These are phyloP conservation scores for Leishmania guyanensis DNA, from an alignment of 208 protist species.

Conservation along the genomic window DNA sequence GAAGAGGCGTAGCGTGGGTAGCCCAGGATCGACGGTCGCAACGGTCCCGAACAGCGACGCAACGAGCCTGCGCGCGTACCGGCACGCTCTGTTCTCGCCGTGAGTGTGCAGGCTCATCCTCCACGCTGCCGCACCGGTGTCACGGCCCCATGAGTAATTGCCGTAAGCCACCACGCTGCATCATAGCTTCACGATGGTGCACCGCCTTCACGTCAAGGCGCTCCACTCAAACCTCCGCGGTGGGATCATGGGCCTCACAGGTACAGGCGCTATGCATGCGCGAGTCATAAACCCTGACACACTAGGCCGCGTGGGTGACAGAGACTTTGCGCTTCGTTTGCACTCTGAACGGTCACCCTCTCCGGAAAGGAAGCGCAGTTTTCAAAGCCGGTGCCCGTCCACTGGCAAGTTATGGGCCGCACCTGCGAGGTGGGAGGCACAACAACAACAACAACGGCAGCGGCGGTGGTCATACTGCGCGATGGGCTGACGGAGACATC, in stretches of 20 bases:
- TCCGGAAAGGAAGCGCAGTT: not conserved
- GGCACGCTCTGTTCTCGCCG: slow-evolving; percentile 39
- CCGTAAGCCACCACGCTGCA: slow-evolving; percentile 31
- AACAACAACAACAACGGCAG: not conserved
- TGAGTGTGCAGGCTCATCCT: slow-evolving; percentile 52
- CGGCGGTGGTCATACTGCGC: not conserved
- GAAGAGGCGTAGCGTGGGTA: not conserved
- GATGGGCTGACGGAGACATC: not conserved
- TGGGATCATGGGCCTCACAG: slow-evolving; percentile 37
- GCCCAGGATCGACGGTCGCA: slow-evolving; percentile 12
- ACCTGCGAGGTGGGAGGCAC: too few species aligned
- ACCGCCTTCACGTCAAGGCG: slow-evolving; percentile 38
- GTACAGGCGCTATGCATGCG: slow-evolving; percentile 9
- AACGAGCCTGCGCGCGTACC: slow-evolving; percentile 32
- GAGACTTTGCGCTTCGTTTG: slow-evolving; percentile 2
- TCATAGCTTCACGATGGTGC: slow-evolving; percentile 32
- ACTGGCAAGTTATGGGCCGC: too few species aligned
- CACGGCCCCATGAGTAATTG: slow-evolving; percentile 39
- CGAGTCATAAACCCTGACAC: slow-evolving; percentile 10
- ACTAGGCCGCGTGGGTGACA: slow-evolving; percentile 13
- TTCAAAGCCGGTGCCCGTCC: too few species aligned
- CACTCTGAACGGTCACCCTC: not conserved
- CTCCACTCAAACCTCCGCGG: slow-evolving; percentile 33
- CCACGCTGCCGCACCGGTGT: slow-evolving; percentile 52
- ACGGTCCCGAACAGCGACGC: slow-evolving; percentile 31